Conservation (phyloP, 192 early-diverging fungal species). For the Backusella circina region DNA sequence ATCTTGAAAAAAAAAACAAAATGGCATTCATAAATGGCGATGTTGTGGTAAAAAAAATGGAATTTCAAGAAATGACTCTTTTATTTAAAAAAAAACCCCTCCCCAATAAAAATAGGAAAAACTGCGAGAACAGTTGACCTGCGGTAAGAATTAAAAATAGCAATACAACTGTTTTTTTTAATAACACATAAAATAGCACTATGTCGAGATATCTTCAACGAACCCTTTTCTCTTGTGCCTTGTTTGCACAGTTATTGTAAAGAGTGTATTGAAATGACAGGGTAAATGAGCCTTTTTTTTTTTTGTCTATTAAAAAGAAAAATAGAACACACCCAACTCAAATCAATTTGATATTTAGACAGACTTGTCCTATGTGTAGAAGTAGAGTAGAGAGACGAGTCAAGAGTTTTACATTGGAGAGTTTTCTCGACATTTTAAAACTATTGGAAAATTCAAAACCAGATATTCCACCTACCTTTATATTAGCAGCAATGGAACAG, state of each 20-base stretch:
- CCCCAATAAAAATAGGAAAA: not conserved
- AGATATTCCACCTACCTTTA: not conserved
- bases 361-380: slow-evolving; percentile 2
- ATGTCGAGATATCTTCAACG: not conserved
- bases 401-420: not conserved
- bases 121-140: slow-evolving; percentile 1
- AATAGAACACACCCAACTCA: not conserved
- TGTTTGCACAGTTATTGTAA: slow-evolving; percentile 2
- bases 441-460: not conserved
- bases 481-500: not conserved
- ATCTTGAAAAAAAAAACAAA: not conserved
- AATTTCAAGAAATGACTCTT: not conserved
- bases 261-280: not conserved
- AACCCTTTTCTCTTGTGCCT: not conserved
- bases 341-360: too few species aligned
- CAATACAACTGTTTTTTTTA: not conserved
- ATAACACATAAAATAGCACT: not conserved
- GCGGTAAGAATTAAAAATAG: not conserved
- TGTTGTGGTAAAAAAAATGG: not conserved
- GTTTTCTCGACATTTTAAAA: not conserved
- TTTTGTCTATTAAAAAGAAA: not conserved
- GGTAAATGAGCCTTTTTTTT: not conserved
- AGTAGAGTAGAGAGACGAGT: not conserved
- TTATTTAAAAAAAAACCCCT: not conserved
- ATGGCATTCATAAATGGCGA: not conserved